phyloP scores from a whole-genome alignment of 345 rosid species.

The Pistacia atlantica region DNA sequence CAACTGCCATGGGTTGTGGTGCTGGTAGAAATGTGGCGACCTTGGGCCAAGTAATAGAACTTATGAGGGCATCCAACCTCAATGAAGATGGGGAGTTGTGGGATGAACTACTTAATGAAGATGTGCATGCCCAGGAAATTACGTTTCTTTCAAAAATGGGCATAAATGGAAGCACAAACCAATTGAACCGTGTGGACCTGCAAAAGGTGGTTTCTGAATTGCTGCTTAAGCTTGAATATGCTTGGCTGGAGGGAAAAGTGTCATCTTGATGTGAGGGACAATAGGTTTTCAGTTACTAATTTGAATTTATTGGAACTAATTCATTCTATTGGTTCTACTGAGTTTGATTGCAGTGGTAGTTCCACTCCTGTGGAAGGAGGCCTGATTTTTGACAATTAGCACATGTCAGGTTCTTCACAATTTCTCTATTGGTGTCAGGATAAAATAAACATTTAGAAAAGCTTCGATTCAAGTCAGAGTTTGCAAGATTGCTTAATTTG shows the following conservation, averaged over 20 bases:
- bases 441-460: background rate
- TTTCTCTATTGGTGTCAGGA: conserved; percentile 1
- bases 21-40: conserved; percentile 97
- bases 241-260: conserved; percentile 44
- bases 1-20: conserved; percentile 97
- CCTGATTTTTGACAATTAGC: conserved; percentile 9
- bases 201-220: conserved; percentile 68
- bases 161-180: conserved; percentile 43
- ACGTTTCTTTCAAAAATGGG: conserved; percentile 49
- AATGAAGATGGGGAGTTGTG: conserved; percentile 69
- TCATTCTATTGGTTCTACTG: background rate
- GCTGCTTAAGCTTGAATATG: conserved; percentile 64
- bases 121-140: conserved; percentile 36
- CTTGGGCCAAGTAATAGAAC: conserved; percentile 59
- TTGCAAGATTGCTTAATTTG: background rate
- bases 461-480: conserved; percentile 1
- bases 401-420: background rate
- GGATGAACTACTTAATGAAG: conserved; percentile 45
- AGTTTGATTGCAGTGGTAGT: conserved; percentile 6
- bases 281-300: background rate
- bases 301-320: conserved; percentile 13
- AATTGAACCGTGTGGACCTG: conserved; percentile 37
- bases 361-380: background rate
- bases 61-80: conserved; percentile 59
- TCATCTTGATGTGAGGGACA: conserved; percentile 35